Evolutionary conservation across 2,329 filamentous ascomycete species (phyloP).

Genomic region (Aspergillus flavus): DNA sequence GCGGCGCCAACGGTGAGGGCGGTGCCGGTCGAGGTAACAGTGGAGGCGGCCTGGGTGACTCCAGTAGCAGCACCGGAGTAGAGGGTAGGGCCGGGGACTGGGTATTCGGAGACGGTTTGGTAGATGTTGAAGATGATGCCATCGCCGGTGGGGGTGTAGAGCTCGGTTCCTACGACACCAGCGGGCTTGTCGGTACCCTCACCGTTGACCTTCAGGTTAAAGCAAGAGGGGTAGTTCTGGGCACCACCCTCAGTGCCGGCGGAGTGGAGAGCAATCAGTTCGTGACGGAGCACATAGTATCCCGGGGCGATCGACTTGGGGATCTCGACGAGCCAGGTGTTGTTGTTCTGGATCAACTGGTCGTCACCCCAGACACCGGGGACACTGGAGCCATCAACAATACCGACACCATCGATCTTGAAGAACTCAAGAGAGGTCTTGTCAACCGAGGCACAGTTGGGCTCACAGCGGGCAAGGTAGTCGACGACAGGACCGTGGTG

Average conservation of each 20-base stretch:
- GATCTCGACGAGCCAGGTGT: constrained; percentile 49
- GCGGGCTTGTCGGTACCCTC: constrained; percentile 47
- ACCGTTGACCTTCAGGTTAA: constrained; percentile 60
- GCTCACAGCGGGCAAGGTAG: constrained; percentile 62
- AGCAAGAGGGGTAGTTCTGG: constrained; percentile 57
- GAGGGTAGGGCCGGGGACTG: constrained; percentile 51
- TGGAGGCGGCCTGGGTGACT: constrained; percentile 17
- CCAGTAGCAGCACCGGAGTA: constrained; percentile 18
- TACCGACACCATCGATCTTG: constrained; percentile 62
- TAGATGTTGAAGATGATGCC: constrained; percentile 63
- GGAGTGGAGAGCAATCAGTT: constrained; percentile 55
- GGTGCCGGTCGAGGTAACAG: constrained; percentile 18
- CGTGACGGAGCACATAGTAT: constrained; percentile 55
- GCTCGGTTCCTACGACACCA: constrained; percentile 52
- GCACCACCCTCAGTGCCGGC: constrained; percentile 44
- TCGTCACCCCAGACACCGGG: constrained; percentile 58
- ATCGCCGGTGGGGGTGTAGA: constrained; percentile 57
- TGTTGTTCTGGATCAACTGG: constrained; percentile 51
- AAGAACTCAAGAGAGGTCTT: constrained; percentile 57
- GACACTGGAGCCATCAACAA: constrained; percentile 44
- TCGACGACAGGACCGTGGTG: constrained; percentile 64
- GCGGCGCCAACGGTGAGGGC: constrained; percentile 8
- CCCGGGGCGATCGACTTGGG: constrained; percentile 48
- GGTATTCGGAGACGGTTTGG: constrained; percentile 45
- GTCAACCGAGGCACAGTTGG: constrained; percentile 55